phyloP scores from a whole-genome alignment of 352 stramenopile genomes.

The Pythium rhizo-oryzae region DNA sequence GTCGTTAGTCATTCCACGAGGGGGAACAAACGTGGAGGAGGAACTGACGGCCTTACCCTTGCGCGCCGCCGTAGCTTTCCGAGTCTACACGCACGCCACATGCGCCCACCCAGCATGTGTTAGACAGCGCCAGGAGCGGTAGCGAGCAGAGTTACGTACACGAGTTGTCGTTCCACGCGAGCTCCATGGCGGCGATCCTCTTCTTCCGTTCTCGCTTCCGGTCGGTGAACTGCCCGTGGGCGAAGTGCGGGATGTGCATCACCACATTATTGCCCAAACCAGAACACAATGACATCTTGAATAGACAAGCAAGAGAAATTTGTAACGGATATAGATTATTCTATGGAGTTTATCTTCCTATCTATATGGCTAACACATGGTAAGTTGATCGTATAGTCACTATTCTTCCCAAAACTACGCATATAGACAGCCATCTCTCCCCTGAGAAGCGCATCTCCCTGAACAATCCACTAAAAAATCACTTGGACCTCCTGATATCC shows the following conservation, averaged over 20 bases:
- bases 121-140: background rate
- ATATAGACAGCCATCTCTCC: too few species aligned
- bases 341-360: too few species aligned
- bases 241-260: background rate
- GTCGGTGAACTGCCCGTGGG: background rate
- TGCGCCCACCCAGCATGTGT: background rate
- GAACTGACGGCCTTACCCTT: too few species aligned
- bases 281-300: background rate
- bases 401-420: background rate
- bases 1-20: background rate
- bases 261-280: conserved; percentile 17
- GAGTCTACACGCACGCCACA: conserved; percentile 32
- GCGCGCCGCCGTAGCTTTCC: conserved; percentile 37
- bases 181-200: conserved; percentile 44
- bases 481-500: background rate
- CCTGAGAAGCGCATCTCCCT: background rate
- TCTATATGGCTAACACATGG: too few species aligned
- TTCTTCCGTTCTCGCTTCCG: background rate
- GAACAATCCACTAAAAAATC: conserved; percentile 23
- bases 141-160: conserved; percentile 57
- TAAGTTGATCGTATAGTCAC: background rate
- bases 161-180: conserved; percentile 71
- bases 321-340: background rate
- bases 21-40: background rate
- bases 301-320: background rate